phyloP scores from a whole-genome alignment of 2,329 filamentous ascomycete species.

The Xylariaceae sp. region DNA sequence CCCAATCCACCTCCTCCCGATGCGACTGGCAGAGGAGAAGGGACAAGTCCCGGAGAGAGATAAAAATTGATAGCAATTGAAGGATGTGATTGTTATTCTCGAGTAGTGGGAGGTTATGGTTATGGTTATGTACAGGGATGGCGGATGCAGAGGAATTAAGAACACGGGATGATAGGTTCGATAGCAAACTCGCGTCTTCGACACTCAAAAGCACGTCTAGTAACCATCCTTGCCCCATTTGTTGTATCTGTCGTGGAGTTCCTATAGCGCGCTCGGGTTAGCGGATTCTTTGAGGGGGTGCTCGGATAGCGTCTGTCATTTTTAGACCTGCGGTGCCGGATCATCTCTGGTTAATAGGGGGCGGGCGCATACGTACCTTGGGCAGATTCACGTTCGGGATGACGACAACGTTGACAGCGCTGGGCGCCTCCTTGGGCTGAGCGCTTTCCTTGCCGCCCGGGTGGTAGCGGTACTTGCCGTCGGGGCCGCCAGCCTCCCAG shows the following conservation, averaged over 20 bases:
- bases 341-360: neutral
- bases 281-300: no score
- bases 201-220: slow-evolving; percentile 35
- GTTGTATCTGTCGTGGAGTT: slow-evolving; percentile 96
- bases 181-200: slow-evolving; percentile 9
- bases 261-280: slow-evolving; percentile 43
- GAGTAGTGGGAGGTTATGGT: slow-evolving; percentile 4
- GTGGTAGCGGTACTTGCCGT: slow-evolving; percentile 73
- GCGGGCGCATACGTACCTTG: slow-evolving; percentile 55
- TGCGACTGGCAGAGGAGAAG: neutral
- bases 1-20: neutral
- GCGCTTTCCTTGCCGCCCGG: slow-evolving; percentile 76
- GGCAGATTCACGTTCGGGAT: slow-evolving; percentile 90
- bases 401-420: slow-evolving; percentile 90
- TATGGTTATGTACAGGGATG: slow-evolving; percentile 26
- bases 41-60: neutral
- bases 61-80: neutral
- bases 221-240: slow-evolving; percentile 99
- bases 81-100: slow-evolving; percentile 9
- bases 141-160: slow-evolving; percentile 14
- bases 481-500: slow-evolving; percentile 69
- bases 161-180: slow-evolving; percentile 10
- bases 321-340: no score
- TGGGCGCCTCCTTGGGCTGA: slow-evolving; percentile 82
- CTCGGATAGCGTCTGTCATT: no score